These are phyloP conservation scores for Megacollybia marginata DNA, from an alignment of 768 basidiomycete species.

Conservation along the genomic window DNA sequence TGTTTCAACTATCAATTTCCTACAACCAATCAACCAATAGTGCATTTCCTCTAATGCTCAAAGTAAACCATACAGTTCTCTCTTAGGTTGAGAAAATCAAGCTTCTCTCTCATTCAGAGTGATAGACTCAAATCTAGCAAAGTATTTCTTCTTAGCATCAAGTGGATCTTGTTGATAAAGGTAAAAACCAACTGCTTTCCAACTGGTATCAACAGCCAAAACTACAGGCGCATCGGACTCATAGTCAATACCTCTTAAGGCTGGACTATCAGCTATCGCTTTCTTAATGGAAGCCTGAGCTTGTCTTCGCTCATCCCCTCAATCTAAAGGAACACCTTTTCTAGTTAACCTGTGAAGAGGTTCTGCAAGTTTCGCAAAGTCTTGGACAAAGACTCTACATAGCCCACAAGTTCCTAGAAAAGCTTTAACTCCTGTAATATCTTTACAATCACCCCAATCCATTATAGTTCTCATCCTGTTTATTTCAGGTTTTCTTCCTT, in stretches of 20 bases:
- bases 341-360: conserved; percentile 3
- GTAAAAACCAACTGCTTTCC: conserved; percentile 15
- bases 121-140: conserved; percentile 23
- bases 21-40: no score
- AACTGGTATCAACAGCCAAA: conserved; percentile 23
- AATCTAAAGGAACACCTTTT: conserved; percentile 29
- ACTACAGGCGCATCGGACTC: conserved; percentile 22
- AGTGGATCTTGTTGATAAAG: conserved; percentile 14
- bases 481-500: conserved; percentile 19
- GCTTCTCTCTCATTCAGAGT: conserved; percentile 22
- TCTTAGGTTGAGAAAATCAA: conserved; percentile 29
- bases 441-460: conserved; percentile 3
- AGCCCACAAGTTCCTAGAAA: conserved; percentile 8
- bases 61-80: conserved; percentile 30
- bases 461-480: not conserved
- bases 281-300: conserved; percentile 13
- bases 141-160: not conserved
- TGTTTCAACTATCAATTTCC: conserved; percentile 26
- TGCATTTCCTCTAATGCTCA: conserved; percentile 19
- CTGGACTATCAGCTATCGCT: conserved; percentile 12
- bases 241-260: conserved; percentile 19
- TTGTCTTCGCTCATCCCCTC: conserved; percentile 16
- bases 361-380: not conserved
- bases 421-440: conserved; percentile 1
- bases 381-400: conserved; percentile 4